phyloP scores from a whole-genome alignment of 2,329 filamentous ascomycete genomes.

The Helotiales sp. region DNA sequence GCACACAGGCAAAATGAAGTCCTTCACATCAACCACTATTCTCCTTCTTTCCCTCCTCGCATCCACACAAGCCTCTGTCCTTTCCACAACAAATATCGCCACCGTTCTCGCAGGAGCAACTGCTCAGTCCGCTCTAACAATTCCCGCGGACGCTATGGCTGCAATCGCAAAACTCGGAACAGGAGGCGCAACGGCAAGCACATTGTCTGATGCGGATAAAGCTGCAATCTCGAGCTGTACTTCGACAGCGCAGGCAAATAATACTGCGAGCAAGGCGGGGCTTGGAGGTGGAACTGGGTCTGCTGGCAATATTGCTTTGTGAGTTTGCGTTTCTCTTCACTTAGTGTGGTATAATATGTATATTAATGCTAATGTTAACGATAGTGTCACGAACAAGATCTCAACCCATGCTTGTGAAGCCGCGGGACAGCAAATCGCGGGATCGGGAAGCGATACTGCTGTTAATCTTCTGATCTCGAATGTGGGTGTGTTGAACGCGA shows the following conservation, averaged over 20 bases:
- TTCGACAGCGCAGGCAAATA: conserved; percentile 17
- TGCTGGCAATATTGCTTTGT: conserved; percentile 27
- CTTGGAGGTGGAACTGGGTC: conserved; percentile 18
- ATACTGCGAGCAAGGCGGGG: conserved; percentile 22
- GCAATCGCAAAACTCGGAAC: conserved; percentile 26
- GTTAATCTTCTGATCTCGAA: conserved; percentile 28
- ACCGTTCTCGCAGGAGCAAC: conserved; percentile 23
- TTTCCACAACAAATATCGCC: conserved; percentile 23
- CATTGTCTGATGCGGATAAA: conserved; percentile 19
- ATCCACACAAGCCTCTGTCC: conserved; percentile 19
- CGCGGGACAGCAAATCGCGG: conserved; percentile 23
- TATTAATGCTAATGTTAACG: background rate
- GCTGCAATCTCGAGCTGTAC: conserved; percentile 22
- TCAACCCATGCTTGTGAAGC: conserved; percentile 23
- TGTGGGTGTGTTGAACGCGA: conserved; percentile 27
- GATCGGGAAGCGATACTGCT: conserved; percentile 19
- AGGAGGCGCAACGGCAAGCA: conserved; percentile 19
- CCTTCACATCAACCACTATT: conserved; percentile 6
- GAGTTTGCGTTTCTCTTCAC: background rate
- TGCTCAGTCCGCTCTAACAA: conserved; percentile 19
- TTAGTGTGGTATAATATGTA: too few relatives aligned
- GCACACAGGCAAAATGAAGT: conserved; percentile 11
- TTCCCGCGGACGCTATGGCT: conserved; percentile 24
- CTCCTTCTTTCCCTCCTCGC: conserved; percentile 15
- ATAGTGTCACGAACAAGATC: conserved; percentile 27